A percentile compares a stretch with the other conserved stretches of the same genome.
These are phyloP conservation scores for Pseudocercospora crystallina DNA, from an alignment of 2,329 filamentous ascomycete genomes.

Conservation along the genomic window DNA sequence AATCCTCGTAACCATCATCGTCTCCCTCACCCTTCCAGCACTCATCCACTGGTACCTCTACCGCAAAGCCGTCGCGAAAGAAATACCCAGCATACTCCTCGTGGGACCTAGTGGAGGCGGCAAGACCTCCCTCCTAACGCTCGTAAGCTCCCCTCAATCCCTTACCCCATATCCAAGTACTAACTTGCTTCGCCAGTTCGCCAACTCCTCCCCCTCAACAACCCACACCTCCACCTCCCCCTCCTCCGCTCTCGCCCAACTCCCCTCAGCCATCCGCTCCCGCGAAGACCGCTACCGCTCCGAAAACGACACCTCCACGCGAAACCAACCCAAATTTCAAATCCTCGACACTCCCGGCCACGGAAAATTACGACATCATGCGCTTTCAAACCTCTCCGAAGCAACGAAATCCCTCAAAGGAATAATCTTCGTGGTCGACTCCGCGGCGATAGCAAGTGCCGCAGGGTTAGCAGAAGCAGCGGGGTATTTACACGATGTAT, in stretches of 20 bases:
- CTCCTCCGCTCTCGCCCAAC: slow-evolving; percentile 55
- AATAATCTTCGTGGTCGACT: slow-evolving; percentile 86
- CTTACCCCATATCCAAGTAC: slow-evolving; percentile 15
- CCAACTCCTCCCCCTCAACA: slow-evolving; percentile 55
- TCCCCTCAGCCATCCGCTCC: slow-evolving; percentile 54
- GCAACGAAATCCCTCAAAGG: slow-evolving; percentile 58
- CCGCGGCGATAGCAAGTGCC: slow-evolving; percentile 44
- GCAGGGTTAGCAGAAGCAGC: slow-evolving; percentile 68
- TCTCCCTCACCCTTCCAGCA: slow-evolving; percentile 72
- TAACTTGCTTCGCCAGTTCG: slow-evolving; percentile 37
- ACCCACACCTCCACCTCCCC: slow-evolving; percentile 66
- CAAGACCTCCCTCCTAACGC: slow-evolving; percentile 84
- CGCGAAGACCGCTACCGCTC: slow-evolving; percentile 65
- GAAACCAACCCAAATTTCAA: slow-evolving; percentile 66
- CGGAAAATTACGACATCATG: slow-evolving; percentile 80
- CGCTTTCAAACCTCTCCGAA: slow-evolving; percentile 50
- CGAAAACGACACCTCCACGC: slow-evolving; percentile 60
- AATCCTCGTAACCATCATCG: slow-evolving; percentile 66
- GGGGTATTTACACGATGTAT: slow-evolving; percentile 81
- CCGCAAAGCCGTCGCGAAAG: slow-evolving; percentile 56
- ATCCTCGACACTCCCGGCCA: slow-evolving; percentile 91
- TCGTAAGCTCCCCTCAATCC: slow-evolving; percentile 49
- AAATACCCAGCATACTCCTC: slow-evolving; percentile 73
- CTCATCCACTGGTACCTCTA: slow-evolving; percentile 76
- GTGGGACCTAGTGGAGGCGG: slow-evolving; percentile 78